A percentile compares a stretch with the other conserved stretches of the same genome.
Evolutionary conservation across 208 protist genomes (phyloP).

Genomic region (Trypanosoma grayi): DNA sequence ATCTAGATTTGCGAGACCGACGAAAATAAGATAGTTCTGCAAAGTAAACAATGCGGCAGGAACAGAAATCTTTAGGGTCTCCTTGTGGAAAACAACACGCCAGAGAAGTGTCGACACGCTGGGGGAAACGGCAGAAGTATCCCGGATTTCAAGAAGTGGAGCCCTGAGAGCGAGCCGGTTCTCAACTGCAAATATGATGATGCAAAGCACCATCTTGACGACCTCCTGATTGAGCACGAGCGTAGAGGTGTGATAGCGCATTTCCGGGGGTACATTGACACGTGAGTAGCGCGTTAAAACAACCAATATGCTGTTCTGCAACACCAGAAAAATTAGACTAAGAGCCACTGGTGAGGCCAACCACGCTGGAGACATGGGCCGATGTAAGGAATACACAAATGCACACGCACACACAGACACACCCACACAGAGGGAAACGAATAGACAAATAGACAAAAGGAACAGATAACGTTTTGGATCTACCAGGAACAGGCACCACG

Average conservation of each 20-base stretch:
- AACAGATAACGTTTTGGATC: neutral
- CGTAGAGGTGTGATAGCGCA: conserved; percentile 63
- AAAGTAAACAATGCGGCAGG: conserved; percentile 71
- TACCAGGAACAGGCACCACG: too few relatives aligned
- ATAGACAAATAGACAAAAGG: conserved; percentile 8
- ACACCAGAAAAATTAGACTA: conserved; percentile 66
- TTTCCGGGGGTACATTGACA: conserved; percentile 23
- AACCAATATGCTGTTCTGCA: conserved; percentile 75
- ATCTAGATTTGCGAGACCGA: conserved; percentile 68
- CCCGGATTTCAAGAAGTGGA: neutral
- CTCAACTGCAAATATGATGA: conserved; percentile 46
- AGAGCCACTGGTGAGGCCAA: conserved; percentile 36
- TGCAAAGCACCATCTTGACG: conserved; percentile 73
- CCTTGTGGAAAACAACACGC: conserved; percentile 29
- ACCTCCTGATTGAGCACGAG: conserved; percentile 76
- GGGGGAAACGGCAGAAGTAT: neutral
- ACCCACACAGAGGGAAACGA: neutral
- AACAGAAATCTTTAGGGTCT: conserved; percentile 58
- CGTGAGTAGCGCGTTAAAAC: conserved; percentile 72
- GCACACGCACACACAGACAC: neutral
- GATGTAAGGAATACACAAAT: neutral
- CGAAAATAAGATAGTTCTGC: conserved; percentile 75
- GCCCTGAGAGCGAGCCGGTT: neutral
- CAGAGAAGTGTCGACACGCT: conserved; percentile 31
- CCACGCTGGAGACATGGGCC: conserved; percentile 3